Evolutionary conservation across 2,329 filamentous ascomycete species (phyloP), one percentile per base, ranked within the genome.

Genomic region (Pestalotiopsis sp.): DNA sequence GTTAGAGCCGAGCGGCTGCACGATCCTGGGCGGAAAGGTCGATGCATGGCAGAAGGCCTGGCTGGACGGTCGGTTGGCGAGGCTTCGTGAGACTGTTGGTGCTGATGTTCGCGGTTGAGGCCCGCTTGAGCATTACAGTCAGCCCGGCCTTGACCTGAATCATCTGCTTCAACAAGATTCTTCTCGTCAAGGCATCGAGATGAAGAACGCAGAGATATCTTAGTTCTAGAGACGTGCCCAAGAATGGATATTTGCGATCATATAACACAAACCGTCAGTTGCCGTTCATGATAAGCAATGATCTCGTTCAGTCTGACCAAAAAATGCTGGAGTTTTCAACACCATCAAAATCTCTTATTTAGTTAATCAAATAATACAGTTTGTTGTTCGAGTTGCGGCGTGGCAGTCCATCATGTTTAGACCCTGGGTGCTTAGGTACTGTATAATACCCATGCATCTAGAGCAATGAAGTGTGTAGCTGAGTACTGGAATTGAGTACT

Each of bases 1-100:
- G 79, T 83, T 99, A 23, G 91, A 94, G 71, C 90, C 93, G 1
- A 82, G 82, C 2, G 89, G 80, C 68, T 91, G 90, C 66, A 85
- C 88, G n/a, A 76, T 97, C 2, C 80, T 98, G n/a, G 96, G 96
- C 2, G 96, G 96, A 0, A 97, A 93, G 81, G 87, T 98, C 59
- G 94, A 98, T 67, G 84, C 83, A 0, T 88, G 94, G 85, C 93
- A 98, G 76, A 91, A 89, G 76, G 85, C 85, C 7, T 98, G 95
- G 95, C 85, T 86, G 61, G 88, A 90, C 14, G 89, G 89, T 2
- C 86, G 93, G 71, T 90, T 97, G 78, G 86, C 85, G 63, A 87
- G 88, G 71, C 79, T 98, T 69, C 90, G 89, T 76, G 86, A 88
- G 64, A 87, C 85, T 13, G 87, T 91, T 20, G 83, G 84, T 23